Evolutionary conservation across 1,284 basidiomycete species (phyloP), one percentile per base, ranked within the genome.

Genomic region (Apiotrichum domesticum): DNA sequence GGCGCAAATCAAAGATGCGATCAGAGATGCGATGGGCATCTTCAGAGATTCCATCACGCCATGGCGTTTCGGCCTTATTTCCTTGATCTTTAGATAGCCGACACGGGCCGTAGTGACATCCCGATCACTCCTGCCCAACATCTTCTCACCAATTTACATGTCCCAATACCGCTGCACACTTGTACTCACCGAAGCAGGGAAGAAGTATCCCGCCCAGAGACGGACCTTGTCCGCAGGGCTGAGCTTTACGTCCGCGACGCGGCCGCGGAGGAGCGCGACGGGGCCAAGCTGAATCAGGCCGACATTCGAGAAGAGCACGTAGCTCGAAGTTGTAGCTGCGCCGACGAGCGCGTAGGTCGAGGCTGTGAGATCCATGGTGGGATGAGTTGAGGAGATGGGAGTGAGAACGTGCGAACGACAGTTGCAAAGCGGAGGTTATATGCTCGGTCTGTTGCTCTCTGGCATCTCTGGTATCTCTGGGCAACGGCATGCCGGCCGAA

Each of bases 221-320:
- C 53, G 33, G 55, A 61, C 54, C 52, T 58, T 51, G 54, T 61
- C 57, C n/a, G 37, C 21, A 0, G 48, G 13, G 1, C 8, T 14
- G 29, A 62, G 33, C 29, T 33, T 15, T 11, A 57, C 39, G 33
- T 51, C 15, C 0, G 42, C 56, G 14, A 65, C 29, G 13, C 52
- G 45, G 29, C 62, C 64, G 39, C 56, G 61, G 39, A 70, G 45
- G 10, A 66, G 56, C 1, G 67, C 61, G 35, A 67, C 55, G 40
- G 61, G n/a, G 40, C 68, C 68, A 39, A 61, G 44, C 46, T 63
- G 59, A 6, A n/a, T 37, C 21, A 58, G 56, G 34, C 56, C 60
- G 37, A 67, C 21, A 45, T 62, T 59, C 42, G 53, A 29, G 61
- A 65, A 68, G 56, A 68, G 58, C 45, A 63, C 58, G 52, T 65